phyloP scores from a whole-genome alignment of 345 rosid species.

The Ceriops decandra region DNA sequence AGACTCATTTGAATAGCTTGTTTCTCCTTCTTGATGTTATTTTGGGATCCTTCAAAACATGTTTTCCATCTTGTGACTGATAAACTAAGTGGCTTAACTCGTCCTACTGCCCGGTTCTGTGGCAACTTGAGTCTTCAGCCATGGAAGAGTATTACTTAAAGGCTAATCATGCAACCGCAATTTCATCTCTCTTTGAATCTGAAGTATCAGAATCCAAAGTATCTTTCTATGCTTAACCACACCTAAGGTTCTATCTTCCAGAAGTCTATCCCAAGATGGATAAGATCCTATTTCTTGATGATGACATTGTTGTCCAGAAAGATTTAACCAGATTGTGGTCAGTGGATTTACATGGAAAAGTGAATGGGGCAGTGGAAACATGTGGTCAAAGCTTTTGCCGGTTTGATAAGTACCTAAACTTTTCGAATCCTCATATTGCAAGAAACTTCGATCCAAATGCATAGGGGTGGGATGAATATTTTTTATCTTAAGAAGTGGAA shows the following conservation, averaged over 20 bases:
- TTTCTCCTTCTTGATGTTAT: constrained; percentile 18
- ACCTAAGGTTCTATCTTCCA: constrained; percentile 87
- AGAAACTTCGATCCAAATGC: constrained; percentile 90
- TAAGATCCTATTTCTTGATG: constrained; percentile 90
- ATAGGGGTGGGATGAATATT: constrained; percentile 98
- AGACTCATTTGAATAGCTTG: background rate
- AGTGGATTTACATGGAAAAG: constrained; percentile 81
- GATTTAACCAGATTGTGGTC: constrained; percentile 86
- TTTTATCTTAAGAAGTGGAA: constrained; percentile 92
- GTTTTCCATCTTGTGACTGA: constrained; percentile 96
- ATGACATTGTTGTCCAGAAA: constrained; percentile 96
- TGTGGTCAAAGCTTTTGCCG: constrained; percentile 98
- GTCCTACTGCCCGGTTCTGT: constrained; percentile 90
- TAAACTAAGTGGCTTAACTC: constrained; percentile 96
- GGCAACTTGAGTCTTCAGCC: constrained; percentile 88
- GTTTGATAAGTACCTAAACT: constrained; percentile 95
- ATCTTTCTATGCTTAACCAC: constrained; percentile 94
- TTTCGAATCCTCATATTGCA: constrained; percentile 81
- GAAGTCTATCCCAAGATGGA: constrained; percentile 87
- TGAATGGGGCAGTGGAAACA: constrained; percentile 97
- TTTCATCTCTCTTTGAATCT: constrained; percentile 70
- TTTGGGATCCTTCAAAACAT: constrained; percentile 92
- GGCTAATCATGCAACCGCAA: constrained; percentile 70
- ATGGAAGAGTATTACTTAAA: constrained; percentile 98
- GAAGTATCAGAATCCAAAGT: constrained; percentile 94